phyloP scores from a whole-genome alignment of 106 monocot species.

The Dendrobium catenatum region DNA sequence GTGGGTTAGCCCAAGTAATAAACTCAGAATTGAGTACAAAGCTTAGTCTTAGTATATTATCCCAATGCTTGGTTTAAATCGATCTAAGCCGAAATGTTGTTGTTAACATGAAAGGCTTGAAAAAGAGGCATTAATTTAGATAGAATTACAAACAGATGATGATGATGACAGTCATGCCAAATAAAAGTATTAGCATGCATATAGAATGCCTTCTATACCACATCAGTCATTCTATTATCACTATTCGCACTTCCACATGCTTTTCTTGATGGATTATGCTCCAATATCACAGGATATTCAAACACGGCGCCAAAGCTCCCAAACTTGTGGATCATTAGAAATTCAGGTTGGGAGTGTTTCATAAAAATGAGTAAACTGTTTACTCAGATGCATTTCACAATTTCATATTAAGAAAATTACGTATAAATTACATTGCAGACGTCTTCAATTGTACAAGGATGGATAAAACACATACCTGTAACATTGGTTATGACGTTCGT shows the following conservation, averaged over 20 bases:
- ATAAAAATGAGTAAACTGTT: neutral
- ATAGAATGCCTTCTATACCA: neutral
- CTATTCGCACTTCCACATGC: neutral
- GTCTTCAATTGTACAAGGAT: neutral
- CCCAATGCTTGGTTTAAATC: neutral
- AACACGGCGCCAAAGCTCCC: neutral
- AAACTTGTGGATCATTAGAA: neutral
- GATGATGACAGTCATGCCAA: too few relatives aligned
- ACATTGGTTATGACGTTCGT: slow-evolving; percentile 87
- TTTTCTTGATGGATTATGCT: neutral
- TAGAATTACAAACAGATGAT: too few relatives aligned
- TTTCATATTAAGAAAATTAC: neutral
- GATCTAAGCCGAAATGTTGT: neutral
- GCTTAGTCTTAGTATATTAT: neutral
- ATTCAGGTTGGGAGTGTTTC: neutral
- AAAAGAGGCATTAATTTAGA: too few relatives aligned
- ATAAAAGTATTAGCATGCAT: neutral
- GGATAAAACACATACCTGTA: slow-evolving; percentile 37
- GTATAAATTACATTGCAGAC: neutral
- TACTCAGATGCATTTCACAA: neutral
- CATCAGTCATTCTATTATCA: neutral
- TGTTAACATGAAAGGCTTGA: too few relatives aligned
- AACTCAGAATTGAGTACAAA: neutral
- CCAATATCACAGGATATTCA: neutral
- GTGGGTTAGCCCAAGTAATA: neutral